Conservation (phyloP, 805 yeast species). For the Candida palmyrensis region DNA sequence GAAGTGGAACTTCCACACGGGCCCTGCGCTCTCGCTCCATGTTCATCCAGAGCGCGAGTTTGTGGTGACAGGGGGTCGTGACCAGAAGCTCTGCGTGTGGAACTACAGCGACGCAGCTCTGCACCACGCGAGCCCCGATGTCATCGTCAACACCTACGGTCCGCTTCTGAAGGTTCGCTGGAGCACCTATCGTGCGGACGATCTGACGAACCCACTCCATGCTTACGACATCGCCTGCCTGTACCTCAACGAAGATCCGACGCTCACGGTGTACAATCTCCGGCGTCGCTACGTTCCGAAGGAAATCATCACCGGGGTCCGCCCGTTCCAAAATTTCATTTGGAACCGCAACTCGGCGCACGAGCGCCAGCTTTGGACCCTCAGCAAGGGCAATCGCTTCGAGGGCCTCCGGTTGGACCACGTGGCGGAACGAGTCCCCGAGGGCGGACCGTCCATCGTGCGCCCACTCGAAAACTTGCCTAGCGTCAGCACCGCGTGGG, state of each 20-base stretch:
- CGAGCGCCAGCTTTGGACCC: constrained; percentile 31
- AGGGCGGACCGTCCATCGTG: constrained; percentile 17
- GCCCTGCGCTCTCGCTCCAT: constrained; percentile 82
- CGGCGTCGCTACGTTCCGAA: constrained; percentile 70
- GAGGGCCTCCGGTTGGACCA: constrained; percentile 28
- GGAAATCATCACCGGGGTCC: constrained; percentile 50
- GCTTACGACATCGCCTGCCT: constrained; percentile 70
- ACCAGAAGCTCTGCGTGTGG: constrained; percentile 77
- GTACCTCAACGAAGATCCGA: constrained; percentile 67
- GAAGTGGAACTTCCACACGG: constrained; percentile 81
- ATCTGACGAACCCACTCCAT: constrained; percentile 26
- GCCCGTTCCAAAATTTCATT: constrained; percentile 37
- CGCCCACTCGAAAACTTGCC: constrained; percentile 48
- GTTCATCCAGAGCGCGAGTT: constrained; percentile 85
- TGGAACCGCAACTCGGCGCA: constrained; percentile 28
- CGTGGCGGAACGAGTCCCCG: constrained; percentile 8
- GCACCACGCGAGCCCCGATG: constrained; percentile 59
- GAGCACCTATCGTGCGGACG: constrained; percentile 27
- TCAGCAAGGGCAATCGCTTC: constrained; percentile 36
- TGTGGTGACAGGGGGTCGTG: constrained; percentile 90
- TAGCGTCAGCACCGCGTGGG: constrained; percentile 55
- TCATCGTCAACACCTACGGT: constrained; percentile 66
- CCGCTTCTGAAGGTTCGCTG: constrained; percentile 77
- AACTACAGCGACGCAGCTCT: constrained; percentile 31
- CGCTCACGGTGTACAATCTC: constrained; percentile 64